Evolutionary conservation across 352 stramenopile genomes (phyloP).

Genomic region (Elongisporangium undulatum): DNA sequence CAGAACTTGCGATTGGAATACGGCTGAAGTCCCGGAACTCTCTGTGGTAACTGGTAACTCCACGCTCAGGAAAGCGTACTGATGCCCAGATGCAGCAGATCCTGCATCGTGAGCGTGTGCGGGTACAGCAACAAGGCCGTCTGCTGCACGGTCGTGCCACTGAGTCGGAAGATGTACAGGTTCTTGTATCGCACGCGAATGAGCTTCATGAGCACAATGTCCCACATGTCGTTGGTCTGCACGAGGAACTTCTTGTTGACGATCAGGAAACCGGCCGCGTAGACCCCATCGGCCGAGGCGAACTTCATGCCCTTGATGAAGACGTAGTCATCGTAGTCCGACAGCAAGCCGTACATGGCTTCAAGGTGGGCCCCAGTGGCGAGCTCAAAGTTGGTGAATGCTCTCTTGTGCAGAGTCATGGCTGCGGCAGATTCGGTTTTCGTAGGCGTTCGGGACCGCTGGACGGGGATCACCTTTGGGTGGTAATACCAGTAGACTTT

Average conservation of each 20-base stretch:
- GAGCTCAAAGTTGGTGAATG: slow-evolving; percentile 21
- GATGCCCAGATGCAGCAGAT: slow-evolving; percentile 20
- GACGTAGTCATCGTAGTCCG: slow-evolving; percentile 10
- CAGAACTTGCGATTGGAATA: too few species aligned
- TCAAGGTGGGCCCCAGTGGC: slow-evolving; percentile 16
- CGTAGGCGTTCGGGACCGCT: not conserved
- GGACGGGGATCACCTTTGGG: not conserved
- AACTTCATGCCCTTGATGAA: slow-evolving; percentile 30
- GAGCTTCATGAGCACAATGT: slow-evolving; percentile 26
- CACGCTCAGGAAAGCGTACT: slow-evolving; percentile 22
- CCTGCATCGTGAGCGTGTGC: slow-evolving; percentile 13
- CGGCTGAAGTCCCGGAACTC: too few species aligned
- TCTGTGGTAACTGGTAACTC: too few species aligned
- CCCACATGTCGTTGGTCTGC: slow-evolving; percentile 13
- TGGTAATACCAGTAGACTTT: not conserved
- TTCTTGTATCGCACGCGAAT: slow-evolving; percentile 8
- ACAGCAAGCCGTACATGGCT: slow-evolving; percentile 1
- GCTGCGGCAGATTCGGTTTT: not conserved
- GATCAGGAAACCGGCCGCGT: slow-evolving; percentile 33
- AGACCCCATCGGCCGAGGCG: slow-evolving; percentile 25
- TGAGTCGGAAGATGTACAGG: slow-evolving; percentile 28
- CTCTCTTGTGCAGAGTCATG: slow-evolving; percentile 3
- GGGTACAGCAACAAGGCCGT: slow-evolving; percentile 25
- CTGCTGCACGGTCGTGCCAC: slow-evolving; percentile 23
- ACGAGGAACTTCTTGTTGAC: slow-evolving; percentile 29